Evolutionary conservation across 176 grass and related monocot species (phyloP), one percentile per base, ranked within the genome.

Genomic region (Carex parvula): DNA sequence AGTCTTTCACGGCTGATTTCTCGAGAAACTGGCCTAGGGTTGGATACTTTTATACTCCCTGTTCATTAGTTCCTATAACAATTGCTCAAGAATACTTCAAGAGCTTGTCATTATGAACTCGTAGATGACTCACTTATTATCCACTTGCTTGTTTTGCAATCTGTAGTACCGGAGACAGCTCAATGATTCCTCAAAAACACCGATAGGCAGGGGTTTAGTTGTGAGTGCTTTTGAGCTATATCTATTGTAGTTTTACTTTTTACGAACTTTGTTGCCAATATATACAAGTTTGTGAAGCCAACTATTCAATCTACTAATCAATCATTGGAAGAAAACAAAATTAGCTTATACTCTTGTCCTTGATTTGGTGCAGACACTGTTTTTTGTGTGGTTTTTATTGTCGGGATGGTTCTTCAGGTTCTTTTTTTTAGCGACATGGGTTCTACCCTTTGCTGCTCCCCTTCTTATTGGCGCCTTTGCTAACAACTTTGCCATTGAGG

Each of bases 391-490:
- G 96, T 83, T 99, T 79, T 83, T 87, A 14, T 83, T 99, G 46
- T 95, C 93, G 26, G 91, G 93, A 37, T 99, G 96, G 96, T 82
- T 99, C 48, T 99, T 99, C 89, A 99, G 93, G 83, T 81, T 99
- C 84, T 92, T 95, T 81, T 85, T 99, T 79, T 89, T 95, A 24
- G 87, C 88, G 39, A 92, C 91, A 63, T 94, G 94, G 52, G 85
- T 99, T 46, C 78, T 99, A 56, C 96, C 96, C 52, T 88, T 95
- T 48, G 93, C 93, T 16, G 93, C 87, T 55, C 96, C 93, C 59
- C 89, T 95, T 99, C 91, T 99, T 6, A 89, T 95, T 12, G 91
- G 93, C 62, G 81, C 91, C 54, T 93, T 99, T 75, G 96, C 85
- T 82, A 99, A 95, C 32, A 89, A 89, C 63, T 85, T 94, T 78